Conservation (phyloP, 2,329 filamentous ascomycete species). For the Colletotrichum lentis region DNA sequence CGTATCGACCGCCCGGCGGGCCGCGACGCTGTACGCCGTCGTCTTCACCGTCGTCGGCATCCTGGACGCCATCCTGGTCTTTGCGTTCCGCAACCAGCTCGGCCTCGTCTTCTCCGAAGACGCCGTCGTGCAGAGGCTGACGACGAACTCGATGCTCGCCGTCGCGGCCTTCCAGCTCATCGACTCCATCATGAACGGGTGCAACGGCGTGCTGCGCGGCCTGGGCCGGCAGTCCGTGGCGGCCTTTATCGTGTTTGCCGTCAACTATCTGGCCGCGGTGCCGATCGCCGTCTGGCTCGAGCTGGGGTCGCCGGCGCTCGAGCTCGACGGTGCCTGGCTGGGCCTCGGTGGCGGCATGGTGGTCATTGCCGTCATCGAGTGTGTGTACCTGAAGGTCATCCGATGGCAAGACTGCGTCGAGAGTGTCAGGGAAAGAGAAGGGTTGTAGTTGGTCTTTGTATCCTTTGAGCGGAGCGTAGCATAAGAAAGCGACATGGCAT, state of each 20-base stretch:
- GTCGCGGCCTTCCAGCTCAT: conserved; percentile 48
- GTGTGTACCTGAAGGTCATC: conserved; percentile 45
- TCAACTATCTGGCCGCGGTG: conserved; percentile 51
- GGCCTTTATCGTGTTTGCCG: conserved; percentile 48
- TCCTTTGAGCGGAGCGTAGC: not conserved
- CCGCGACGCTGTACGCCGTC: conserved; percentile 45
- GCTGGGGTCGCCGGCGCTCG: conserved; percentile 45
- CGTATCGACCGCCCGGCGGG: conserved; percentile 46
- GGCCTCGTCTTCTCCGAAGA: conserved; percentile 47
- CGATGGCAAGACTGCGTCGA: conserved; percentile 46
- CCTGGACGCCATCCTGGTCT: conserved; percentile 47
- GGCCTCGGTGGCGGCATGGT: conserved; percentile 48
- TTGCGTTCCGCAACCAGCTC: conserved; percentile 45
- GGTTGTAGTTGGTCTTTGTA: conserved; percentile 10
- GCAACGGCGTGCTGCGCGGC: conserved; percentile 51
- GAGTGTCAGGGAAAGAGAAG: conserved; percentile 44
- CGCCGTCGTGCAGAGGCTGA: conserved; percentile 43
- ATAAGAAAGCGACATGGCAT: conserved; percentile 13
- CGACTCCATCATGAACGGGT: conserved; percentile 48
- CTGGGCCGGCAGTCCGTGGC: conserved; percentile 51
- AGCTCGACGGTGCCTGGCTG: conserved; percentile 49
- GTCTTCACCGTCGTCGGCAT: conserved; percentile 47
- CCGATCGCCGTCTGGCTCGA: conserved; percentile 52
- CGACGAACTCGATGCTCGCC: conserved; percentile 45
- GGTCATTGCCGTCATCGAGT: conserved; percentile 45